Evolutionary conservation across 2,329 filamentous ascomycete species (phyloP).

Genomic region (Colletotrichum gigasporum): DNA sequence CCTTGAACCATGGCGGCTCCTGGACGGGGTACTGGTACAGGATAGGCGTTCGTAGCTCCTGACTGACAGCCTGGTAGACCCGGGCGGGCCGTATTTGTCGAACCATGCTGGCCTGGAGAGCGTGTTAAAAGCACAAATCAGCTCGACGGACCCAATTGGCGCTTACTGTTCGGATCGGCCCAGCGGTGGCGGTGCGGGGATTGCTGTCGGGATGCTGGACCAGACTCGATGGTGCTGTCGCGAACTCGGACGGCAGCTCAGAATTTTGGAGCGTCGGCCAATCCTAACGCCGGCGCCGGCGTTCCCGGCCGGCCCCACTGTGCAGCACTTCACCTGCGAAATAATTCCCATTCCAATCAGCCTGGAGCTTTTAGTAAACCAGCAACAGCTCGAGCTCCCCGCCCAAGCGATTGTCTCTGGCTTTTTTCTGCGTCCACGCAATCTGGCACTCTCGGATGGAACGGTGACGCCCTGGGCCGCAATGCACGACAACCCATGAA

Average conservation of each 20-base stretch:
- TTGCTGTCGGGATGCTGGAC: background rate
- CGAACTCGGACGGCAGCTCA: slow-evolving; percentile 10
- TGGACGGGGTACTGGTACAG: slow-evolving; percentile 44
- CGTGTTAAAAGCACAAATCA: background rate
- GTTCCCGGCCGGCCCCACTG: slow-evolving; percentile 14
- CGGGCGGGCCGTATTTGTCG: slow-evolving; percentile 57
- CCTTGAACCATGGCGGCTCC: slow-evolving; percentile 59
- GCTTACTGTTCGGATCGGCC: background rate
- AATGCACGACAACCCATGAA: slow-evolving; percentile 69
- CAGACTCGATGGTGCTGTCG: background rate
- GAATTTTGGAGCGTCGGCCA: slow-evolving; percentile 34
- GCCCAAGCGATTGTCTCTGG: background rate
- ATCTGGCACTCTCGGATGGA: slow-evolving; percentile 20
- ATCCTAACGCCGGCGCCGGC: slow-evolving; percentile 30
- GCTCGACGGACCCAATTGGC: background rate
- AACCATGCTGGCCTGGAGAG: slow-evolving; percentile 44
- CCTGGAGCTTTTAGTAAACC: slow-evolving; percentile 20
- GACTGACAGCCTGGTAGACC: slow-evolving; percentile 56
- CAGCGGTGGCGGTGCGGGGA: background rate
- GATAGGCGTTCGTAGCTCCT: slow-evolving; percentile 53
- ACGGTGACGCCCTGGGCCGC: slow-evolving; percentile 26
- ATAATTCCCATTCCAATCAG: slow-evolving; percentile 26
- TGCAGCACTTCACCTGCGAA: slow-evolving; percentile 18
- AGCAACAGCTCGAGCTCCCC: slow-evolving; percentile 20
- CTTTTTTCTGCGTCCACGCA: background rate